phyloP scores from a whole-genome alignment of 805 yeast species.

The Candida boleticola region DNA sequence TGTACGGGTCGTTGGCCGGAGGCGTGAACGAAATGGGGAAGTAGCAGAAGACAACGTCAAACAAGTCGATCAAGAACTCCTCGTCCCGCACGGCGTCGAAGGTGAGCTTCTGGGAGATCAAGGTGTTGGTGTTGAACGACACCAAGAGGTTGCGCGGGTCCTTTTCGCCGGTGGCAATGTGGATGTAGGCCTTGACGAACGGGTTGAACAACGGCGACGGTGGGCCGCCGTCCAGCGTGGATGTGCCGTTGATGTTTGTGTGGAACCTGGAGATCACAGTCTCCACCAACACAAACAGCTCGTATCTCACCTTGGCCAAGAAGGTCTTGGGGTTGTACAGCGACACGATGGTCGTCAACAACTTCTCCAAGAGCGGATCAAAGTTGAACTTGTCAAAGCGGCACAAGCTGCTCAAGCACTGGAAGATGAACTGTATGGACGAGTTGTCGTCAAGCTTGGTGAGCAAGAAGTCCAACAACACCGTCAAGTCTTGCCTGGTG shows the following conservation, averaged over 20 bases:
- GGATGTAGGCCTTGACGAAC: conserved; percentile 58
- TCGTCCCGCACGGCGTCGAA: conserved; percentile 31
- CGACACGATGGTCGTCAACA: conserved; percentile 32
- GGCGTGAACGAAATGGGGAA: conserved; percentile 96
- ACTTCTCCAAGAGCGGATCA: conserved; percentile 25
- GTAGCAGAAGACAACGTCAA: conserved; percentile 89
- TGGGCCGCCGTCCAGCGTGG: too few species aligned
- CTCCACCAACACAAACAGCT: conserved; percentile 46
- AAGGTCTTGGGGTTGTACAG: conserved; percentile 55
- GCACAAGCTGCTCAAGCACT: conserved; percentile 41
- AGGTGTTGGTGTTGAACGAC: conserved; percentile 58
- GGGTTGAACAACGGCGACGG: conserved; percentile 26
- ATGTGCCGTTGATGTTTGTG: conserved; percentile 6
- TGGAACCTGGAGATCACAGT: conserved; percentile 20
- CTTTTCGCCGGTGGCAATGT: conserved; percentile 82
- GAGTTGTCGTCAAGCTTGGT: conserved; percentile 67
- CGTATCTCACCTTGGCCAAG: conserved; percentile 61
- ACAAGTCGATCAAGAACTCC: conserved; percentile 60
- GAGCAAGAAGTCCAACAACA: conserved; percentile 54
- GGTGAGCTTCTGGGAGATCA: conserved; percentile 41
- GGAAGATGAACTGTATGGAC: conserved; percentile 50
- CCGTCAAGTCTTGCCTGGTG: conserved; percentile 47
- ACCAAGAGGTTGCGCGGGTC: conserved; percentile 85
- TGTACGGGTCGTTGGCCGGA: conserved; percentile 85
- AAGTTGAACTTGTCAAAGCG: conserved; percentile 54